Evolutionary conservation across 169 alveolate genomes (phyloP), one percentile per base, ranked within the genome.

Genomic region (Gregarina niphandrodes): DNA sequence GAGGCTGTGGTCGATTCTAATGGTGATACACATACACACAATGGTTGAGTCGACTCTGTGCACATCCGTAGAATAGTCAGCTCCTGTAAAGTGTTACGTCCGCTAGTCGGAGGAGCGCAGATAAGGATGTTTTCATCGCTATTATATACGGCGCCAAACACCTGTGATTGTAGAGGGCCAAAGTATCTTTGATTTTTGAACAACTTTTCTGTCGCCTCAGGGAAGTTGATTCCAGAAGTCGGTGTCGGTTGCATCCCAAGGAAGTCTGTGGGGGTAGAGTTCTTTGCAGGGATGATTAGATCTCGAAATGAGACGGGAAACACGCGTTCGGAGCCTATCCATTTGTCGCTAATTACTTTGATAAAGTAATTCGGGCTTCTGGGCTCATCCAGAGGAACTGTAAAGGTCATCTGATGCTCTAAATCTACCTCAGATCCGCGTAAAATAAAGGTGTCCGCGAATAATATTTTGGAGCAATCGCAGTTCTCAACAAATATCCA

Each of bases 401-500:
- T 83, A 64, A 90, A 84, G 31, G 82, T 70, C 24, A 88, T 35
- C 32, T 77, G 55, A 31, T 71, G 75, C 54, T 81, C 88, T 12
- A 51, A 69, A 28, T 69, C 78, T 15, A 62, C 61, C 1, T 51
- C 69, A 3, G 37, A 43, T 21, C 45, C 52, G 4, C 57, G 44
- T 34, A 53, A 30, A 1, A 31, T 47, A 34, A 57, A 57, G 49
- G 39, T 45, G 65, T 84, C 95, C 45, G 75, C 73, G 64, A 87
- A 90, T 19, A 93, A 64, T 32, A 95, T 80, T 24, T 69, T 78
- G 49, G 89, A 96, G 32, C 91, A 83, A 45, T 88, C 88, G 13
- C 77, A 82, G 53, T 94, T 98, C 62, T 84, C 91, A 0, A 94
- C 95, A 11, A 89, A 53, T 1, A 91, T 65, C 93, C 93, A 83